phyloP scores from a whole-genome alignment of 495 filamentous ascomycete species.

The Letharia lupina region DNA sequence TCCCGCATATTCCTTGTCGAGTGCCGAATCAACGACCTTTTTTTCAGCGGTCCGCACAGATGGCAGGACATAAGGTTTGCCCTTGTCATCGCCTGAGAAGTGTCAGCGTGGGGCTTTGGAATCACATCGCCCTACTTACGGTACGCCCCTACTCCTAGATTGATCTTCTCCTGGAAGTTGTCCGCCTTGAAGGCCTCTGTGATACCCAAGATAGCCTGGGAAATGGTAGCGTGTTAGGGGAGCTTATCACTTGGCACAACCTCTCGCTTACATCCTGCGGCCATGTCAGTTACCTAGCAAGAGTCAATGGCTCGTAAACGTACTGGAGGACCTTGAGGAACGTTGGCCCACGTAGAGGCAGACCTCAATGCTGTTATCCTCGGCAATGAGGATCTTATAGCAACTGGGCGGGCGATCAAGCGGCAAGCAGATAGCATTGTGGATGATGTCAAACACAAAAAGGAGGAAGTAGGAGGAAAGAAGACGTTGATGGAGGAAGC shows the following conservation, averaged over 20 bases:
- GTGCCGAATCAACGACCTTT: constrained; percentile 61
- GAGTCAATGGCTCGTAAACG: constrained; percentile 29
- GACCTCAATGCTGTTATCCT: constrained; percentile 45
- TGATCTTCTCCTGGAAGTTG: constrained; percentile 86
- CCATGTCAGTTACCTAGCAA: constrained; percentile 19
- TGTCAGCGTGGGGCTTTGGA: constrained; percentile 9
- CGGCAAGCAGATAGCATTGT: constrained; percentile 19
- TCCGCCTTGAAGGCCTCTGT: constrained; percentile 99
- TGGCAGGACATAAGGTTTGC: constrained; percentile 94
- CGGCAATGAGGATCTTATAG: background rate
- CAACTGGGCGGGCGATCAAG: constrained; percentile 5
- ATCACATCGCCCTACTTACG: constrained; percentile 29
- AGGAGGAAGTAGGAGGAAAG: background rate
- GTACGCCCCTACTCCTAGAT: constrained; percentile 66
- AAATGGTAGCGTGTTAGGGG: background rate
- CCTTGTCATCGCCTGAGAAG: constrained; percentile 69
- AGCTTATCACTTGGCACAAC: background rate
- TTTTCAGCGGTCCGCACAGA: constrained; percentile 86
- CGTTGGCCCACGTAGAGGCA: constrained; percentile 78
- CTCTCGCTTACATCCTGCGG: constrained; percentile 29
- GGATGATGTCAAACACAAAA: background rate
- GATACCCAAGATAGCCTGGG: constrained; percentile 45
- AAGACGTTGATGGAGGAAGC: background rate
- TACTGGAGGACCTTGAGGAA: constrained; percentile 90
- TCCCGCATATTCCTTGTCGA: constrained; percentile 97